Conservation (phyloP, 1,284 basidiomycete genomes). For the Rugiboletus extremiorientalis region DNA sequence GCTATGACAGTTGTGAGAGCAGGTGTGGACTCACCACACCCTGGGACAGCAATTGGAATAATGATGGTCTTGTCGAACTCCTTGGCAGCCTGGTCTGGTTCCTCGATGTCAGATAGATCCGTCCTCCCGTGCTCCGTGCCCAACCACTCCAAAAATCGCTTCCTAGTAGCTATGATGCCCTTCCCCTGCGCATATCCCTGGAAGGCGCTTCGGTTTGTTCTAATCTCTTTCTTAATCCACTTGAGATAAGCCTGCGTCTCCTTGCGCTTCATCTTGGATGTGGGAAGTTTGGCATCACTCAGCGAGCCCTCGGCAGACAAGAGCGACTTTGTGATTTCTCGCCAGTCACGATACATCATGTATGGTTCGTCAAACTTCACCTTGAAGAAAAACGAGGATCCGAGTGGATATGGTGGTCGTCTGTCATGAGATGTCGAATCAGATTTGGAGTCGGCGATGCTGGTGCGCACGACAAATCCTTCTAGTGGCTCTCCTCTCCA, state of each 20-base stretch:
- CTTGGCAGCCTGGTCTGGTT: constrained; percentile 22
- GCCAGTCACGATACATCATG: constrained; percentile 97
- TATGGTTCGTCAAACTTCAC: constrained; percentile 99
- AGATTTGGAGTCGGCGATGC: constrained; percentile 46
- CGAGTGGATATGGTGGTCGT: constrained; percentile 69
- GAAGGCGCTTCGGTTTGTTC: constrained; percentile 62
- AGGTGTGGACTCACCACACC: constrained; percentile 66
- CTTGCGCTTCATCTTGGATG: constrained; percentile 59
- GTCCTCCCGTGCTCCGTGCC: constrained; percentile 47
- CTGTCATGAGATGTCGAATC: constrained; percentile 31
- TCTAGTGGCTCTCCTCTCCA: constrained; percentile 91
- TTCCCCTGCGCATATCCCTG: constrained; percentile 65
- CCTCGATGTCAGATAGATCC: constrained; percentile 29
- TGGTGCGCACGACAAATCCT: constrained; percentile 93
- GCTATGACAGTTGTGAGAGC: background rate
- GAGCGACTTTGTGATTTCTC: constrained; percentile 86
- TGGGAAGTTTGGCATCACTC: constrained; percentile 44
- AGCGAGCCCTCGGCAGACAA: constrained; percentile 43
- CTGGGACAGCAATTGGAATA: constrained; percentile 88
- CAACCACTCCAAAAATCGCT: constrained; percentile 76
- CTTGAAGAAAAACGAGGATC: constrained; percentile 97
- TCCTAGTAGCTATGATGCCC: constrained; percentile 84
- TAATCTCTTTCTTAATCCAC: constrained; percentile 76
- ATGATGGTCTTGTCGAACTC: constrained; percentile 81
- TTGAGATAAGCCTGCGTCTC: constrained; percentile 68